phyloP scores from a whole-genome alignment of 2,329 filamentous ascomycete species.

The Ilyonectria sp. region DNA sequence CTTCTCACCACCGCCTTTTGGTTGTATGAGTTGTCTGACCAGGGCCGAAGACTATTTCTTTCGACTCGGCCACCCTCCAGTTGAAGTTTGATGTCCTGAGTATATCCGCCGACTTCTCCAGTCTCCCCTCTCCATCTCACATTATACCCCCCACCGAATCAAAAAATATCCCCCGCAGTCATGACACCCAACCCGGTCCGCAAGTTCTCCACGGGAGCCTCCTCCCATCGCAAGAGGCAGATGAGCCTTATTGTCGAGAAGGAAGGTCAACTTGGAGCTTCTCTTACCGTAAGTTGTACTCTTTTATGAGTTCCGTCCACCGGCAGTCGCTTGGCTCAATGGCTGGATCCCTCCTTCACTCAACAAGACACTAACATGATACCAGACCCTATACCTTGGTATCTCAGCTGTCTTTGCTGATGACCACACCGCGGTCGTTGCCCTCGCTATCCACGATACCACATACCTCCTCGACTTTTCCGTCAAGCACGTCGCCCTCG shows the following conservation, averaged over 20 bases:
- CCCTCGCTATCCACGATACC: constrained; percentile 80
- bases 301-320: neutral
- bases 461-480: constrained; percentile 83
- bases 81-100: constrained; percentile 27
- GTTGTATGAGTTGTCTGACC: constrained; percentile 42
- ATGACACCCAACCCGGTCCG: constrained; percentile 50
- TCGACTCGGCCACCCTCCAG: constrained; percentile 29
- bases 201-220: constrained; percentile 62
- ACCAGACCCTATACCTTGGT: constrained; percentile 72
- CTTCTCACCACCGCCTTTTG: constrained; percentile 47
- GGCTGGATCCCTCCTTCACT: neutral
- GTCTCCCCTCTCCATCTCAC: constrained; percentile 22
- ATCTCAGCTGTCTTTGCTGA: constrained; percentile 70
- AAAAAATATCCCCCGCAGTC: constrained; percentile 36
- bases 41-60: constrained; percentile 44
- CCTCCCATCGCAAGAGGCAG: constrained; percentile 62
- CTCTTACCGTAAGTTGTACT: constrained; percentile 60
- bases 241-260: constrained; percentile 63
- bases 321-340: neutral
- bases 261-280: constrained; percentile 60
- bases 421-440: constrained; percentile 69
- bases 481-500: constrained; percentile 69
- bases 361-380: constrained; percentile 20
- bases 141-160: constrained; percentile 30
- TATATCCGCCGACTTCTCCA: constrained; percentile 29